Conservation (phyloP, 768 basidiomycete genomes). For the Collybia sp. region DNA sequence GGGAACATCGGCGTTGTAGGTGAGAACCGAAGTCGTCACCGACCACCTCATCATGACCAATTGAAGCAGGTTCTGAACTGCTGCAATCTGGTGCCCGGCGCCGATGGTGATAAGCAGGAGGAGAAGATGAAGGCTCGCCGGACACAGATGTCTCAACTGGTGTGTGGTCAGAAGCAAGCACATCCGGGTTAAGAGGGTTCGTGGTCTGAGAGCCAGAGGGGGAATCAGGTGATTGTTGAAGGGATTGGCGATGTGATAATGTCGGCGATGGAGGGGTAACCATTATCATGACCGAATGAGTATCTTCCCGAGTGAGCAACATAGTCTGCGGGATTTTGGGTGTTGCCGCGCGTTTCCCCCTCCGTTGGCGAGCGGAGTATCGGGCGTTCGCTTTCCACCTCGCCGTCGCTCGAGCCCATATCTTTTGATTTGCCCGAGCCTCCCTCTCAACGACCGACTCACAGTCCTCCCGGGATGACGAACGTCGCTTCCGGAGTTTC, state of each 20-base stretch:
- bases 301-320: constrained; percentile 15
- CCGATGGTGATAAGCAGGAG: constrained; percentile 42
- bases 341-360: constrained; percentile 31
- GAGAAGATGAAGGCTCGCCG: constrained; percentile 23
- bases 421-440: constrained; percentile 43
- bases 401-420: constrained; percentile 63
- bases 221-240: constrained; percentile 13
- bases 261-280: constrained; percentile 13
- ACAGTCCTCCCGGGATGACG: constrained; percentile 21
- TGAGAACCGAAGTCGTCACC: constrained; percentile 7
- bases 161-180: constrained; percentile 4
- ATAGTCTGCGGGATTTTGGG: constrained; percentile 10
- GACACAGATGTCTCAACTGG: constrained; percentile 7
- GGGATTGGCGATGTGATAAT: constrained; percentile 24
- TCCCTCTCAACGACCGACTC: constrained; percentile 37
- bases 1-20: not conserved
- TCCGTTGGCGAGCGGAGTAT: constrained; percentile 54
- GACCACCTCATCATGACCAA: not conserved
- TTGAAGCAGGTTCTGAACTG: not conserved
- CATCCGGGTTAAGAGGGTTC: not conserved
- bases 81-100: constrained; percentile 8
- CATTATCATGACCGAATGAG: constrained; percentile 3
- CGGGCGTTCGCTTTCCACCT: constrained; percentile 67
- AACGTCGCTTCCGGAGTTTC: constrained; percentile 27
- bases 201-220: constrained; percentile 1